Percentiles rank a stretch among this genome's conserved stretches.
Conservation (phyloP, 2,329 filamentous ascomycete genomes). For the Exserohilum turcica region DNA sequence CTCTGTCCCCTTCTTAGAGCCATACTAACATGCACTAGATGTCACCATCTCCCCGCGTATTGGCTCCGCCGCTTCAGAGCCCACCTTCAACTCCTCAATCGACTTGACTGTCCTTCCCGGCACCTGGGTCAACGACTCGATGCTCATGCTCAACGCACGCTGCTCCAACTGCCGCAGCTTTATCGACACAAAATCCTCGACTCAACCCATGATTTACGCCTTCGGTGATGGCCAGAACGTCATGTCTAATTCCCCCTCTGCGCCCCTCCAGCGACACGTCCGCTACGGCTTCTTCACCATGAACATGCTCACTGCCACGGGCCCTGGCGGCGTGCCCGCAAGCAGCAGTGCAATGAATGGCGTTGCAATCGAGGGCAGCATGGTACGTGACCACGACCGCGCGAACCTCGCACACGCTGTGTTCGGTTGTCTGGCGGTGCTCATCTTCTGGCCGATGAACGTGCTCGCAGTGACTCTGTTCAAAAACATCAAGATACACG, state of each 20-base stretch:
- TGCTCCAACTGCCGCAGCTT: constrained; percentile 48
- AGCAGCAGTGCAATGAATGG: constrained; percentile 26
- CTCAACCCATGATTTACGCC: constrained; percentile 51
- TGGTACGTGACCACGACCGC: constrained; percentile 35
- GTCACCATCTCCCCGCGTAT: constrained; percentile 48
- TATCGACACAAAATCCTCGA: constrained; percentile 38
- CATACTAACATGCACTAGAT: constrained; percentile 27
- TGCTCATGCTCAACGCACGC: constrained; percentile 46
- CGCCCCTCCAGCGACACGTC: constrained; percentile 46
- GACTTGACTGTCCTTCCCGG: constrained; percentile 38
- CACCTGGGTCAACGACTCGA: constrained; percentile 41
- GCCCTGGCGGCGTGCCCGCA: constrained; percentile 42
- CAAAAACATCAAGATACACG: constrained; percentile 50
- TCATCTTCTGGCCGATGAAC: constrained; percentile 41
- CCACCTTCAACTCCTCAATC: constrained; percentile 35
- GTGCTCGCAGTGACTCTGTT: constrained; percentile 47
- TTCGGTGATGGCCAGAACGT: constrained; percentile 43
- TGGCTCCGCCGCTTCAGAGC: constrained; percentile 44
- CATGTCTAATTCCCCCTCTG: constrained; percentile 38
- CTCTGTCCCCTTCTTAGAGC: neutral
- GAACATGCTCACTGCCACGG: constrained; percentile 48
- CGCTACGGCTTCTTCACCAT: constrained; percentile 50
- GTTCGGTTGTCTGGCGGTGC: constrained; percentile 40
- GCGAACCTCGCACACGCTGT: constrained; percentile 40
- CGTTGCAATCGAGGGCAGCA: constrained; percentile 27